A percentile compares a stretch with the other conserved stretches of the same genome.
Conservation (phyloP, 768 basidiomycete species). For the Mycena vitilis region DNA sequence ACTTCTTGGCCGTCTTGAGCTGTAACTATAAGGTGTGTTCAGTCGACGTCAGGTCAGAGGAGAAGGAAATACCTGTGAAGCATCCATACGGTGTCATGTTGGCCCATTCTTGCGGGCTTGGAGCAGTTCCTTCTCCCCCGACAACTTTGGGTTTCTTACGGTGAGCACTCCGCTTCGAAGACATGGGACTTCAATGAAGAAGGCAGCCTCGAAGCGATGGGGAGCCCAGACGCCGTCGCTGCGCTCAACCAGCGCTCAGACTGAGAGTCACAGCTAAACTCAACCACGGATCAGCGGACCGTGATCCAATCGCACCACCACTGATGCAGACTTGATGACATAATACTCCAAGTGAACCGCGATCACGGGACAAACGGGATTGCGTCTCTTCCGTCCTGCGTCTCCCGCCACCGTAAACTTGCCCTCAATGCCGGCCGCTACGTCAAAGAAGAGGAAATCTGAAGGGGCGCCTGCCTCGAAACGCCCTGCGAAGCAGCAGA, state of each 20-base stretch:
- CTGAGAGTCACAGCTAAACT: too few relatives aligned
- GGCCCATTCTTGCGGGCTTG: slow-evolving; percentile 18
- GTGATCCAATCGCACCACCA: background rate
- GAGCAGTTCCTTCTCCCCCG: slow-evolving; percentile 8
- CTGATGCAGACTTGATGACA: too few relatives aligned
- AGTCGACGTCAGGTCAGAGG: too few relatives aligned
- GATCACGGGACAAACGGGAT: slow-evolving; percentile 1
- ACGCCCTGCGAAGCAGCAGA: slow-evolving; percentile 29
- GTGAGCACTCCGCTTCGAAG: background rate
- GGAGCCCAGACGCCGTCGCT: too few relatives aligned
- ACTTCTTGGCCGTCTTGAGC: slow-evolving; percentile 12
- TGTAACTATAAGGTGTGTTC: slow-evolving; percentile 3
- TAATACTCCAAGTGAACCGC: background rate
- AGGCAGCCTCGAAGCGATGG: too few relatives aligned
- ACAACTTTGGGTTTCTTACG: slow-evolving; percentile 3
- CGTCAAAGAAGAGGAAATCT: slow-evolving; percentile 32
- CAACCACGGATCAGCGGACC: background rate
- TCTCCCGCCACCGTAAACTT: background rate
- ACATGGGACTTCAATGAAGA: background rate
- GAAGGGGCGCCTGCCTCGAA: slow-evolving; percentile 24
- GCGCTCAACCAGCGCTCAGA: too few relatives aligned
- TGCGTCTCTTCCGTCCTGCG: too few relatives aligned
- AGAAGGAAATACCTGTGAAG: slow-evolving; percentile 6
- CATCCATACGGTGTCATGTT: slow-evolving; percentile 11
- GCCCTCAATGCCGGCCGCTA: background rate